phyloP scores from a whole-genome alignment of 352 stramenopile species.

The Pythium dissotocum region DNA sequence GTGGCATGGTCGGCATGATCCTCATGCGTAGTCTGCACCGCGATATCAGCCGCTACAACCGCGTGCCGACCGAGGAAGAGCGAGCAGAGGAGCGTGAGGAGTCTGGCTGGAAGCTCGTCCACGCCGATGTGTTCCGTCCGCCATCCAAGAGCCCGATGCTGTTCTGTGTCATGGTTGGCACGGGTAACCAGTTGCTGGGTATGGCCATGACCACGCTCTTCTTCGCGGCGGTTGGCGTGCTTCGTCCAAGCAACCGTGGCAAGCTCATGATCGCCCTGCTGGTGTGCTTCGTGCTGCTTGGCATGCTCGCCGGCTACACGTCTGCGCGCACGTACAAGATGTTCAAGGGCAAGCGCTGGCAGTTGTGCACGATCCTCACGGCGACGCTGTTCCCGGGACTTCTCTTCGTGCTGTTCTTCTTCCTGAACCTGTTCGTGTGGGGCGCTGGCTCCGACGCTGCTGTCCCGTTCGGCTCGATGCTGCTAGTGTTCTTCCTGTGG shows the following conservation, averaged over 20 bases:
- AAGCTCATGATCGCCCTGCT: slow-evolving; percentile 98
- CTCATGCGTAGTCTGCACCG: slow-evolving; percentile 97
- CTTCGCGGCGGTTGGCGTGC: slow-evolving; percentile 96
- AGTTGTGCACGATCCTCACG: slow-evolving; percentile 95
- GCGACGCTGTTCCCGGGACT: slow-evolving; percentile 97
- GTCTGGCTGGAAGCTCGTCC: slow-evolving; percentile 99
- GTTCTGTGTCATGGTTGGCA: slow-evolving; percentile 97
- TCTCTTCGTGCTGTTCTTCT: slow-evolving; percentile 96
- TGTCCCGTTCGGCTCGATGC: slow-evolving; percentile 97
- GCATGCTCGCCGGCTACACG: slow-evolving; percentile 95
- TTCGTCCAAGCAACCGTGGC: slow-evolving; percentile 96
- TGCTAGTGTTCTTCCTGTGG: slow-evolving; percentile 99
- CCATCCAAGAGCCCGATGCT: slow-evolving; percentile 95
- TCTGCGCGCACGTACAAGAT: slow-evolving; percentile 98
- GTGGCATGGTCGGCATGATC: slow-evolving; percentile 99
- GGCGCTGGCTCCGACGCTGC: slow-evolving; percentile 90
- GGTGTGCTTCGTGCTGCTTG: slow-evolving; percentile 97
- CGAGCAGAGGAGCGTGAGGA: slow-evolving; percentile 98
- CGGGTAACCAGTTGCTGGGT: slow-evolving; percentile 95
- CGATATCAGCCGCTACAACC: slow-evolving; percentile 98
- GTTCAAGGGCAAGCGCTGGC: slow-evolving; percentile 99
- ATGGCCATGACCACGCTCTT: slow-evolving; percentile 97
- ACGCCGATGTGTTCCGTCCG: slow-evolving; percentile 99
- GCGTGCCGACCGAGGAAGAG: slow-evolving; percentile 94
- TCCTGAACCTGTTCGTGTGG: slow-evolving; percentile 97